These are phyloP conservation scores for Plasmodium blacklocki DNA, from an alignment of 169 alveolate species.

Conservation along the genomic window DNA sequence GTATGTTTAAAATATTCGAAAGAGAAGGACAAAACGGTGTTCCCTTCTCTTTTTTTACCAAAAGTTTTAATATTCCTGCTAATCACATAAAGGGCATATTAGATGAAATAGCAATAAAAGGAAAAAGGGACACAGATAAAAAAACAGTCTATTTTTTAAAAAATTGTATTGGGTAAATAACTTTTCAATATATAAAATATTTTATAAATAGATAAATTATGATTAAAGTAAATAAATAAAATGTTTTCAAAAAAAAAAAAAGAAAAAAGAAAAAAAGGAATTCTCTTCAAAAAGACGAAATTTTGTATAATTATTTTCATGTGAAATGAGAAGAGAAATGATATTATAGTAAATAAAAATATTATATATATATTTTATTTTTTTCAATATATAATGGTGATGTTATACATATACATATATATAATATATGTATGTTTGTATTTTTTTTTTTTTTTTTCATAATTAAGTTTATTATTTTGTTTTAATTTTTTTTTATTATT, in stretches of 20 bases:
- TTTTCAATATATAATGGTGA: too few relatives aligned
- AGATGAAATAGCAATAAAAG: slow-evolving; percentile 74
- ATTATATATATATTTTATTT: too few relatives aligned
- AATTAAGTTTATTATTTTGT: slow-evolving; percentile 1
- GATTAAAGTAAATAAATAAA: too few relatives aligned
- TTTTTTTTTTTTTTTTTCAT: slow-evolving; percentile 4
- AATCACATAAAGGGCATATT: slow-evolving; percentile 60
- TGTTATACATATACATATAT: too few relatives aligned
- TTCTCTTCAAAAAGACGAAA: too few relatives aligned
- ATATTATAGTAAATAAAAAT: not conserved
- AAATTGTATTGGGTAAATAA: slow-evolving; percentile 35
- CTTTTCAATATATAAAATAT: too few relatives aligned
- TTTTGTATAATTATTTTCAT: too few relatives aligned
- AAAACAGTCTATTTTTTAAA: slow-evolving; percentile 63
- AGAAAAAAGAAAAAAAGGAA: too few relatives aligned
- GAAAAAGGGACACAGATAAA: slow-evolving; percentile 49
- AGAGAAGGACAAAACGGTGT: slow-evolving; percentile 73
- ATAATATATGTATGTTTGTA: not conserved
- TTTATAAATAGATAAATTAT: too few relatives aligned
- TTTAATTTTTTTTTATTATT: not conserved
- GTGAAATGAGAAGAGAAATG: too few relatives aligned
- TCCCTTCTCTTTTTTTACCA: slow-evolving; percentile 69
- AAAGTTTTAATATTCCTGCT: slow-evolving; percentile 67
- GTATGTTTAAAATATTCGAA: slow-evolving; percentile 75
- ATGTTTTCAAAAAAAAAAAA: too few relatives aligned